Conservation (phyloP, 805 yeast species). For the Candida namnaoensis region DNA sequence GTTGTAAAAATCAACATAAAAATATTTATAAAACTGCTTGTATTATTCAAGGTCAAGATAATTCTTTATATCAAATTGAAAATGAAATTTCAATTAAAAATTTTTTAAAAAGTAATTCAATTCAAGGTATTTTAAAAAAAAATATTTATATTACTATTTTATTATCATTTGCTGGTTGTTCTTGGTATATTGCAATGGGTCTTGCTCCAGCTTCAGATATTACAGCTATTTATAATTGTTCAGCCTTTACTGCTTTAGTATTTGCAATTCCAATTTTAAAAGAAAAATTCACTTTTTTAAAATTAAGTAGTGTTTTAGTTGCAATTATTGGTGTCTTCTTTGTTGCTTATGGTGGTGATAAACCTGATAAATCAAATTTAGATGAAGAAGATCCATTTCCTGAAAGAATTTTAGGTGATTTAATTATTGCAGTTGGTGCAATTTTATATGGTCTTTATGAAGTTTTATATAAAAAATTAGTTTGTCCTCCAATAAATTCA, state of each 20-base stretch:
- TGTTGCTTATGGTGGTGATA: conserved; percentile 59
- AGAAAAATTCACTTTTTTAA: conserved; percentile 56
- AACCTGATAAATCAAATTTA: too few relatives aligned
- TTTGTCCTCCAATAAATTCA: conserved; percentile 65
- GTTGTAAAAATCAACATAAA: conserved; percentile 32
- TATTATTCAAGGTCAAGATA: conserved; percentile 3
- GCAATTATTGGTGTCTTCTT: conserved; percentile 71
- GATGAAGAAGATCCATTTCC: too few relatives aligned
- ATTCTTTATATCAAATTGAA: background rate
- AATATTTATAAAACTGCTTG: conserved; percentile 28
- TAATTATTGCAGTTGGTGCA: conserved; percentile 67
- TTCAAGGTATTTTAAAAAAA: conserved; percentile 32
- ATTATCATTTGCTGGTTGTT: conserved; percentile 65
- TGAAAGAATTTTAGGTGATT: conserved; percentile 57
- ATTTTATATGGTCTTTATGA: conserved; percentile 76
- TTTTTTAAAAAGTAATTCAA: conserved; percentile 7
- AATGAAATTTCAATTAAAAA: conserved; percentile 7
- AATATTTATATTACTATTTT: conserved; percentile 42
- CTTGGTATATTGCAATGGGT: conserved; percentile 83
- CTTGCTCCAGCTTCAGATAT: conserved; percentile 78
- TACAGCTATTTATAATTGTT: conserved; percentile 85
- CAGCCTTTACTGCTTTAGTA: conserved; percentile 81
- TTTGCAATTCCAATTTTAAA: conserved; percentile 70
- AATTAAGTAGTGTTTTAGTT: conserved; percentile 56
- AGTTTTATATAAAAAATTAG: conserved; percentile 66